These are phyloP conservation scores for Alternaria rosae DNA, from an alignment of 2,329 filamentous ascomycete genomes.

Conservation along the genomic window DNA sequence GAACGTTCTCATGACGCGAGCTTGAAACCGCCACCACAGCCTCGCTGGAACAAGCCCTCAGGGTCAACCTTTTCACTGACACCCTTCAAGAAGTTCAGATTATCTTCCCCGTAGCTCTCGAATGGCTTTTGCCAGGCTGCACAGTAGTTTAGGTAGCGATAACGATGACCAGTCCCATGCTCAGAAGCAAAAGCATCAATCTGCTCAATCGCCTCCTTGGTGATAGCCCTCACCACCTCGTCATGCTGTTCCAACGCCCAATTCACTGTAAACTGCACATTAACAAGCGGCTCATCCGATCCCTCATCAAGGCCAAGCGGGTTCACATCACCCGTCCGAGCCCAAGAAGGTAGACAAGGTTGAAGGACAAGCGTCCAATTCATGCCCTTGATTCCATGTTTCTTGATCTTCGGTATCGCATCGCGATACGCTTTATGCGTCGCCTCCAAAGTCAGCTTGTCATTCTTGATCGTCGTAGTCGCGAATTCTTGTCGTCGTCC, in stretches of 20 bases:
- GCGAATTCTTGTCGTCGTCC: constrained; percentile 39
- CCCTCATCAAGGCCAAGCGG: constrained; percentile 19
- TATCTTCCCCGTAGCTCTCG: constrained; percentile 40
- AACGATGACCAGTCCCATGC: constrained; percentile 24
- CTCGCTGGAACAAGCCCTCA: constrained; percentile 45
- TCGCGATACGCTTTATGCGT: constrained; percentile 37
- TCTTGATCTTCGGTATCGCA: constrained; percentile 33
- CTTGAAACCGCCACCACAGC: constrained; percentile 48
- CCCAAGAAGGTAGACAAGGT: constrained; percentile 24
- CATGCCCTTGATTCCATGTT: constrained; percentile 33
- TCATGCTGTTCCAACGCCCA: constrained; percentile 42
- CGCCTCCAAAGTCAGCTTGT: constrained; percentile 38
- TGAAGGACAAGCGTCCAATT: constrained; percentile 44
- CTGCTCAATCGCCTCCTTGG: constrained; percentile 35
- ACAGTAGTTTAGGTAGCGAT: constrained; percentile 48
- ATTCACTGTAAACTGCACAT: constrained; percentile 46
- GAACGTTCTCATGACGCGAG: constrained; percentile 1
- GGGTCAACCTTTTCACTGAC: constrained; percentile 49
- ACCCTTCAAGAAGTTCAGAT: constrained; percentile 31
- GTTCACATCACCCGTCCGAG: constrained; percentile 21
- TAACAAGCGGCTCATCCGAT: constrained; percentile 37
- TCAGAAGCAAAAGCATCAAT: constrained; percentile 41
- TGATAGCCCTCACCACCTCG: constrained; percentile 33
- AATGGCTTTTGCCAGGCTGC: constrained; percentile 49
- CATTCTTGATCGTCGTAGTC: constrained; percentile 50